Evolutionary conservation across 83 land plant genomes (phyloP), one percentile per base, ranked within the genome.

Genomic region (Picea engelmannii): DNA sequence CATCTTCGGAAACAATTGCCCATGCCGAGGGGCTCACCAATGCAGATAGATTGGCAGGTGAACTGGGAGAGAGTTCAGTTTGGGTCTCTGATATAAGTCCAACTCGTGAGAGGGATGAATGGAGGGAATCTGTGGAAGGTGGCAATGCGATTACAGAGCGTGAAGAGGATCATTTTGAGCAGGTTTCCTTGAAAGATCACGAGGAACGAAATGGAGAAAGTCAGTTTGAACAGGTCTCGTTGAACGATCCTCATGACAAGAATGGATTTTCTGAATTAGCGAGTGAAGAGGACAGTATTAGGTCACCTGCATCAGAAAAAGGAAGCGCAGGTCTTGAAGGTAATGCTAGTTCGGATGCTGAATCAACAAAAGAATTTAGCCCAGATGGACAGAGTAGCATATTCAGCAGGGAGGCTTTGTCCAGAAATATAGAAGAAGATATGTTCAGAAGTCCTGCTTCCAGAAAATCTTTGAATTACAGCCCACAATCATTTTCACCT

Each of bases 171-270:
- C 44, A 42, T 42, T 42, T 42, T 42, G 44, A 42, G 44, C 44
- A 47, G 49, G 49, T 47, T 47, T 47, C 49, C 9, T 47, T 47
- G 9, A 67, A 66, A 38, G 52, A 44, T 59, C 24, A 18, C 40
- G 55, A 24, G 20, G 62, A 49, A 44, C 25, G 23, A 1, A 77
- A 55, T 13, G 68, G 84, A 63, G 93, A 91, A 52, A 86, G 83
- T 4, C 86, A 86, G 82, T 89, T 92, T 84, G 91, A 89, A 70
- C 94, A 84, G 64, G 90, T 92, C 9, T 83, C 86, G 44, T 83
- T 92, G 82, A 78, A 85, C 81, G 90, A 92, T 76, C 69, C 84
- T 35, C 88, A 89, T 7, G 88, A 83, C 12, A 80, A 67, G 69
- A 81, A 18, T 78, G 27, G 52, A 10, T 31, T 70, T 18, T 49